These are phyloP conservation scores for Cladosporium sp. DNA, from an alignment of 2,329 filamentous ascomycete genomes.

Conservation along the genomic window DNA sequence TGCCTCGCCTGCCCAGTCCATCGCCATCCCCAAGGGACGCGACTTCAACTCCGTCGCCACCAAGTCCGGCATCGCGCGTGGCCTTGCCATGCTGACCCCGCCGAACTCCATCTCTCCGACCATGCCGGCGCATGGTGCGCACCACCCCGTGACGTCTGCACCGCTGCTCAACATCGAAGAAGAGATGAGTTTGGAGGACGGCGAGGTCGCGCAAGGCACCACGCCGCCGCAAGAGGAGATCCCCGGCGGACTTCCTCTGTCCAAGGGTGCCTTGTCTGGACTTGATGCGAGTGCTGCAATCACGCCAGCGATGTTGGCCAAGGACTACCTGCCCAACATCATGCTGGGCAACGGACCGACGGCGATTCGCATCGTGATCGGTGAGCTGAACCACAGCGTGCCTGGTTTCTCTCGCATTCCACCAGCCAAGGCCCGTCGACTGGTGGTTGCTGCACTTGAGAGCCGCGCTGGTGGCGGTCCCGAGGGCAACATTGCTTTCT, in stretches of 20 bases:
- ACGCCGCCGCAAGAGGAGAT: conserved; percentile 27
- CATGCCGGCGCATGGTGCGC: conserved; percentile 78
- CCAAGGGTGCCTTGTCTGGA: conserved; percentile 55
- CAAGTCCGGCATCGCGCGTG: conserved; percentile 34
- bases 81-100: conserved; percentile 74
- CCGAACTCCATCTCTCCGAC: conserved; percentile 93
- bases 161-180: conserved; percentile 67
- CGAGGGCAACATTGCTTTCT: conserved; percentile 76
- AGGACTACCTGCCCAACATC: conserved; percentile 87
- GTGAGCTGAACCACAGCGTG: conserved; percentile 87
- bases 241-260: conserved; percentile 42
- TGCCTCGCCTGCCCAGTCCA: conserved; percentile 36
- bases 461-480: conserved; percentile 65
- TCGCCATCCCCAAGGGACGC: conserved; percentile 35
- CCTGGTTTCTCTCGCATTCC: conserved; percentile 89
- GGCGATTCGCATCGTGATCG: conserved; percentile 94
- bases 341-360: conserved; percentile 85
- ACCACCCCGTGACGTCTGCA: conserved; percentile 53
- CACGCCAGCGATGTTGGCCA: conserved; percentile 81
- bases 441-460: conserved; percentile 91
- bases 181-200: conserved; percentile 76
- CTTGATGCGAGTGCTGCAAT: conserved; percentile 79
- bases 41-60: conserved; percentile 25
- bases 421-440: conserved; percentile 82
- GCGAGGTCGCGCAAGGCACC: conserved; percentile 52